phyloP scores from a whole-genome alignment of 2,329 filamentous ascomycete genomes.

The Furcasterigmium furcatum region DNA sequence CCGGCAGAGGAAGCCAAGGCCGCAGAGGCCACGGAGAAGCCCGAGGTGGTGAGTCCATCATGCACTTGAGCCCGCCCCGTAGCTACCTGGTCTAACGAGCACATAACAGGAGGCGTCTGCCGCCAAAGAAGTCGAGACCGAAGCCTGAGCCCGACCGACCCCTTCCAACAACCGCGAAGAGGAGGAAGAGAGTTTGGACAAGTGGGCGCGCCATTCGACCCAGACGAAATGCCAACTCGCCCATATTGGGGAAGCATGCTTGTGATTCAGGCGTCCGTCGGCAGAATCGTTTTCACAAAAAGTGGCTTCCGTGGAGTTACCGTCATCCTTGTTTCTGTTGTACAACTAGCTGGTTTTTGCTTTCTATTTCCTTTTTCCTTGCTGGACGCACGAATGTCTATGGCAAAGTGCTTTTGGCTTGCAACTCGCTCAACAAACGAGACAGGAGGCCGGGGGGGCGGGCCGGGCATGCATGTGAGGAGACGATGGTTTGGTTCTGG shows the following conservation, averaged over 20 bases:
- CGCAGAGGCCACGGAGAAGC: conserved; percentile 11
- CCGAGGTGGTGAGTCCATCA: conserved; percentile 34
- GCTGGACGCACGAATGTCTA: background rate
- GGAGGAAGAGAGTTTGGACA: background rate
- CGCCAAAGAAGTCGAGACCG: conserved; percentile 32
- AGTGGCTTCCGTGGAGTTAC: conserved; percentile 1
- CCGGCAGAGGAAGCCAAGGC: conserved; percentile 22
- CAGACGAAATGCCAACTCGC: too few species aligned
- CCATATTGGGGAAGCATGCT: too few species aligned
- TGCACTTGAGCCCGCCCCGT: too few species aligned
- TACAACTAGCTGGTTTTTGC: background rate
- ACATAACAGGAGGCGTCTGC: conserved; percentile 5
- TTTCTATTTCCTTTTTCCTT: background rate
- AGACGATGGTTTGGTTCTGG: too few species aligned
- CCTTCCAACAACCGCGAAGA: background rate
- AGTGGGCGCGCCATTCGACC: background rate
- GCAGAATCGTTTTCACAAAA: background rate
- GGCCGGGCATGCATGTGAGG: too few species aligned
- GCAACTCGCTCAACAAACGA: background rate
- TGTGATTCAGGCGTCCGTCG: background rate
- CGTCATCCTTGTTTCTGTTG: background rate
- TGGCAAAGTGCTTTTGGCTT: too few species aligned
- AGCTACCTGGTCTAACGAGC: background rate
- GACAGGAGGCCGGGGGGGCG: too few species aligned
- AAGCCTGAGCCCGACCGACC: conserved; percentile 20